Conservation (phyloP, 441 rosid species). For the Aleurites moluccanus region DNA sequence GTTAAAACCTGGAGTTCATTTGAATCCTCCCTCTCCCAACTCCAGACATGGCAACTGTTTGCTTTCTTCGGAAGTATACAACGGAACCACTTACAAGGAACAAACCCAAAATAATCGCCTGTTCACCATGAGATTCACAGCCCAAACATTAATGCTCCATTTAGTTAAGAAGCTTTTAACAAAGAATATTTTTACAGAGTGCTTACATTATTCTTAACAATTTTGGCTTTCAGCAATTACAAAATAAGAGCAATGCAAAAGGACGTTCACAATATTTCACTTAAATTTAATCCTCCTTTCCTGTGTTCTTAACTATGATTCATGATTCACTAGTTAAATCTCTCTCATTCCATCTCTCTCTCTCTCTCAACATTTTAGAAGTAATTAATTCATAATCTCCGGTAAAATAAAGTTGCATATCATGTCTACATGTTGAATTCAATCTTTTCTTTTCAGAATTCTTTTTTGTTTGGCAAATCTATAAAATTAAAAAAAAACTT, state of each 20-base stretch:
- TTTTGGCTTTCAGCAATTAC: background rate
- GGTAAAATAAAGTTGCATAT: no score
- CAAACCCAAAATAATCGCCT: conserved; percentile 55
- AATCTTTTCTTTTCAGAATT: background rate
- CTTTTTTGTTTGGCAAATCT: background rate
- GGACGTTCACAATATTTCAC: no score
- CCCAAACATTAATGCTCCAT: background rate
- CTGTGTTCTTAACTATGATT: background rate
- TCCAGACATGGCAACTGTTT: conserved; percentile 50
- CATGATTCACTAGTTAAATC: background rate
- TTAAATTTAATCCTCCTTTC: background rate
- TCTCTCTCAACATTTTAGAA: no score
- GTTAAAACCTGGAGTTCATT: conserved; percentile 62
- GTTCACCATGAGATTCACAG: conserved; percentile 25
- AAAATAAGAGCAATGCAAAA: background rate
- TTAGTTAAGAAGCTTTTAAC: background rate
- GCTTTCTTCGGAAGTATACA: conserved; percentile 65
- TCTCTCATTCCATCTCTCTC: no score
- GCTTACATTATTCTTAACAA: conserved; percentile 5
- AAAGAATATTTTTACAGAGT: background rate
- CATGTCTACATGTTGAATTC: background rate
- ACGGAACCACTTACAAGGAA: conserved; percentile 54
- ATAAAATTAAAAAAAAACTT: no score
- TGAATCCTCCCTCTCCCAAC: conserved; percentile 61
- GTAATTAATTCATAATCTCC: no score